phyloP scores from a whole-genome alignment of 108 stramenopile species.

The Nitzschia sp. region DNA sequence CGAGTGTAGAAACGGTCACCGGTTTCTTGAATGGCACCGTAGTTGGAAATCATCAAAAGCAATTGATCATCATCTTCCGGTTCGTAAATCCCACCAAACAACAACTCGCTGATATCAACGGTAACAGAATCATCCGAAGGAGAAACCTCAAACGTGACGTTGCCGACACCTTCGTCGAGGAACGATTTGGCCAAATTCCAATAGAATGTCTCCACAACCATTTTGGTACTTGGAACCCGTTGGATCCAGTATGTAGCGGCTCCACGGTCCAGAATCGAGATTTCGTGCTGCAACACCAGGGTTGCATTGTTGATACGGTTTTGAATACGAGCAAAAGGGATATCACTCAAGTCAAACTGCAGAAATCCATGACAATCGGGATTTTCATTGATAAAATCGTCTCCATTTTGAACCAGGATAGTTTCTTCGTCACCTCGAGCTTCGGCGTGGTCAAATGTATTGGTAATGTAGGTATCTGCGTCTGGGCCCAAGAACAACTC shows the following conservation, averaged over 20 bases:
- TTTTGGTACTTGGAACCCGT: background rate
- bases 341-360: slow-evolving; percentile 3
- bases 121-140: background rate
- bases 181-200: background rate
- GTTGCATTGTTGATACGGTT: slow-evolving; percentile 4
- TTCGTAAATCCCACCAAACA: slow-evolving; percentile 11
- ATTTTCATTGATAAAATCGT: slow-evolving; percentile 10
- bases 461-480: slow-evolving; percentile 25
- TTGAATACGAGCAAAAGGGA: slow-evolving; percentile 15
- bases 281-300: slow-evolving; percentile 12
- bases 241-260: slow-evolving; percentile 1
- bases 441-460: slow-evolving; percentile 17
- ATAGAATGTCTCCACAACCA: slow-evolving; percentile 16
- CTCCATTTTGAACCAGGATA: slow-evolving; percentile 18
- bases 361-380: slow-evolving; percentile 17
- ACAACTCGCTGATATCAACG: slow-evolving; percentile 6
- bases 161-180: background rate
- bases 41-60: slow-evolving; percentile 9
- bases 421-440: slow-evolving; percentile 11
- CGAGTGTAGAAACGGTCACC: slow-evolving; percentile 24
- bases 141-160: slow-evolving; percentile 2
- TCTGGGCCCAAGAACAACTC: slow-evolving; percentile 4
- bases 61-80: slow-evolving; percentile 15
- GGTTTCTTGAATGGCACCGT: slow-evolving; percentile 16
- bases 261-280: slow-evolving; percentile 1